Conservation (phyloP, 2,329 filamentous ascomycete species). For the Orbilia ellipsospora region DNA sequence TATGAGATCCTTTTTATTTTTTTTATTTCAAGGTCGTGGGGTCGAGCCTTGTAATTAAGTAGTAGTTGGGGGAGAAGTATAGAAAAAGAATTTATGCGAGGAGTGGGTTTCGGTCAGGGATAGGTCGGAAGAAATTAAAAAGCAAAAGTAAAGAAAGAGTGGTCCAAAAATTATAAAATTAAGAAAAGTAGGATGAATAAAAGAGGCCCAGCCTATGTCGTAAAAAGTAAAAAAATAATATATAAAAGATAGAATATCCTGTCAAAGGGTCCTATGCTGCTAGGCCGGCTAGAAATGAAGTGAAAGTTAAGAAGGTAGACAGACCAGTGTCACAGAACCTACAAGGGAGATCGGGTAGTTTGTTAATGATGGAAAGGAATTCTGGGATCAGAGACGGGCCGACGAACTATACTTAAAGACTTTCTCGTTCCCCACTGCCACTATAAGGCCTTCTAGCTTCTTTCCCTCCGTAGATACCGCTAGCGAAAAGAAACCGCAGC, state of each 20-base stretch:
- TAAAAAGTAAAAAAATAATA: constrained; percentile 32
- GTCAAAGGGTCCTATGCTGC: constrained; percentile 47
- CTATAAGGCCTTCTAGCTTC: constrained; percentile 4
- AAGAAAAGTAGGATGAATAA: constrained; percentile 1
- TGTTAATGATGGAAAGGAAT: constrained; percentile 32
- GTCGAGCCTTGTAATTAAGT: constrained; percentile 32
- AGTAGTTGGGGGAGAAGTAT: constrained; percentile 16
- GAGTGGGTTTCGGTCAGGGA: constrained; percentile 43
- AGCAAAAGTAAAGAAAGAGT: constrained; percentile 41
- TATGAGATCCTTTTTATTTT: constrained; percentile 11
- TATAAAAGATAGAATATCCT: constrained; percentile 43
- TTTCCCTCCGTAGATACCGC: neutral
- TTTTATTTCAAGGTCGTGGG: constrained; percentile 43
- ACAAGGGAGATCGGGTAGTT: constrained; percentile 45
- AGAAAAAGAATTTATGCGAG: constrained; percentile 21
- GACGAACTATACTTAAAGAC: constrained; percentile 54
- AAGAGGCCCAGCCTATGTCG: constrained; percentile 24
- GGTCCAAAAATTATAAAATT: constrained; percentile 30
- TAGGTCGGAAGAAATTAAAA: constrained; percentile 34
- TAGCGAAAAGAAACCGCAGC: constrained; percentile 15
- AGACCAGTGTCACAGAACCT: constrained; percentile 53
- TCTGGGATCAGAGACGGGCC: constrained; percentile 47
- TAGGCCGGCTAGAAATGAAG: constrained; percentile 55
- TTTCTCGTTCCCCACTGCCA: constrained; percentile 26
- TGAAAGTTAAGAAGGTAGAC: constrained; percentile 51